Percentiles rank a stretch among this genome's conserved stretches.
phyloP scores from a whole-genome alignment of 2,329 filamentous ascomycete genomes.

The Pseudogymnoascus sp. region DNA sequence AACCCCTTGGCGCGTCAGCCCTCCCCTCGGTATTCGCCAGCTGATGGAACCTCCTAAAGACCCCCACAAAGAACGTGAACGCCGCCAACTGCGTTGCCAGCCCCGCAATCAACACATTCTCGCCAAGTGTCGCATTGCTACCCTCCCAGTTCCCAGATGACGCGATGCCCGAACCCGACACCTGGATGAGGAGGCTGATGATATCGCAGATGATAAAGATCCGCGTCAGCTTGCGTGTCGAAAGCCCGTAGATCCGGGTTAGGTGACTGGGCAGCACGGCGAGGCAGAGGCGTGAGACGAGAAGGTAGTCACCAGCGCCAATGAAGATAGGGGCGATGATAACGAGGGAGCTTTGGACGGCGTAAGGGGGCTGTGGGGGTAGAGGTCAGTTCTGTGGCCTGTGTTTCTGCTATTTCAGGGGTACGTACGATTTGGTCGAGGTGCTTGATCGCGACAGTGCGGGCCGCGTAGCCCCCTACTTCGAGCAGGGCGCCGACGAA shows the following conservation, averaged over 20 bases:
- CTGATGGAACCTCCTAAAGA: conserved; percentile 33
- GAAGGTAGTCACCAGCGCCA: conserved; percentile 42
- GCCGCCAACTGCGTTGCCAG: conserved; percentile 34
- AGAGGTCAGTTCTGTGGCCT: neutral
- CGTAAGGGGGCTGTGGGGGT: conserved; percentile 13
- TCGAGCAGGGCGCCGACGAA: conserved; percentile 36
- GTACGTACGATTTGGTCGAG: conserved; percentile 28
- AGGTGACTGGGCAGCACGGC: conserved; percentile 28
- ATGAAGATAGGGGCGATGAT: conserved; percentile 42
- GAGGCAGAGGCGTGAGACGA: conserved; percentile 40
- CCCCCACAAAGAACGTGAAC: conserved; percentile 33
- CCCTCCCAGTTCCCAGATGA: conserved; percentile 37
- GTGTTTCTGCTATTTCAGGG: neutral
- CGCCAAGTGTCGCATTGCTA: conserved; percentile 29
- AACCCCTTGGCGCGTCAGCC: conserved; percentile 27
- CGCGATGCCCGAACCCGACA: conserved; percentile 36
- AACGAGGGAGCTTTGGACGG: conserved; percentile 28
- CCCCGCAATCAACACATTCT: conserved; percentile 35
- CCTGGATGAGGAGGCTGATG: conserved; percentile 37
- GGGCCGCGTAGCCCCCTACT: conserved; percentile 34
- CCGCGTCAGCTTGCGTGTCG: conserved; percentile 33
- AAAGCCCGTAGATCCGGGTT: conserved; percentile 31
- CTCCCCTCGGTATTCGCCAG: conserved; percentile 20
- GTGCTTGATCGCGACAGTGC: conserved; percentile 31
- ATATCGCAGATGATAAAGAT: conserved; percentile 40